Base-by-base conservation (phyloP, 306 rosid genomes). In the Castanea crenata region DNA sequence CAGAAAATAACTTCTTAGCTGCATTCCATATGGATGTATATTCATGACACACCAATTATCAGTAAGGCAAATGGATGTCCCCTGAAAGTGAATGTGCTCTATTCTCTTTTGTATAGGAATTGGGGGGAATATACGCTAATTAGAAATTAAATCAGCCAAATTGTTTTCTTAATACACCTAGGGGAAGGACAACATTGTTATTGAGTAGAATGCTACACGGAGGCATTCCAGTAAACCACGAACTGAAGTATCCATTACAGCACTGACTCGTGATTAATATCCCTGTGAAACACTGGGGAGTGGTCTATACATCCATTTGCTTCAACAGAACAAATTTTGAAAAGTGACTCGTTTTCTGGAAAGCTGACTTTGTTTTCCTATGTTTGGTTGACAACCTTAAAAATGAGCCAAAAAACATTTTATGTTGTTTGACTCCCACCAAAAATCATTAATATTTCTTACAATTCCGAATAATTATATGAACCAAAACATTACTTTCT, bases 1-100 rank as follows among this genome's bases (percentile, higher is more conserved):
- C 67, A 74, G 69, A 46, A 73, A 73, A 74, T 16, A 71, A 75
- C 59, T 79, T 54, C 67, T 74, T 62, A 71, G 79, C n/a, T 57
- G 32, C 63, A 74, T 69, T 55, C 69, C 74, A 74, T 44, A 75
- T 71, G 81, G 69, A 64, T 55, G 77, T 76, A 19, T 62, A 71
- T 70, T 49, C 73, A 46, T 19, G 41, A 55, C 41, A 62, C 38
- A 8, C 52, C 62, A 83, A 32, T 72, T 19, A n/a, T 19, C 72
- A 68, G 20, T 68, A 34, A 35, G 3, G 27, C 7, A 35, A 67
- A 67, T 32, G 72, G 72, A 27, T n/a, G 14, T 68, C 52, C 44
- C 44, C 16, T 35, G 21, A 29, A 5, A 63, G 20, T 27, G 41
- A 63, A 29, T 29, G 11, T 13, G 16, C 41, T 2, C n/a, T 35